Conservation (phyloP, 306 rosid species). For the Quercus bicolor region DNA sequence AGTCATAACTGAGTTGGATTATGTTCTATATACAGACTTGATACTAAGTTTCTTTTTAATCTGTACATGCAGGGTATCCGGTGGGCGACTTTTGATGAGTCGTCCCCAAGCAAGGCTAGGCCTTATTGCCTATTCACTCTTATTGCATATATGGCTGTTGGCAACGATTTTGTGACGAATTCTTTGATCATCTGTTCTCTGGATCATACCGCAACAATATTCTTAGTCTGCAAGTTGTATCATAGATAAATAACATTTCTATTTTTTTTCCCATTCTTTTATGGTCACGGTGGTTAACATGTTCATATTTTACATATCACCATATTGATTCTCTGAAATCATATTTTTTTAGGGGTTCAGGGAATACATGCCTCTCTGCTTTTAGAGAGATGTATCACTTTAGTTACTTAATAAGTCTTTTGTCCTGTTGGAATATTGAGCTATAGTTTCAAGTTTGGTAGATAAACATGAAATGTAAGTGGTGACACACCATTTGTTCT, state of each 20-base stretch:
- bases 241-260: constrained; percentile 23
- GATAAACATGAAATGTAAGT: not conserved
- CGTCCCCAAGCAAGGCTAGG: constrained; percentile 93
- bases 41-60: not conserved
- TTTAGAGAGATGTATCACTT: constrained; percentile 21
- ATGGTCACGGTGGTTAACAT: constrained; percentile 24
- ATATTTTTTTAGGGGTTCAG: constrained; percentile 83
- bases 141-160: constrained; percentile 86
- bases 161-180: constrained; percentile 61
- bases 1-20: too few species aligned
- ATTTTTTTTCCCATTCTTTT: constrained; percentile 10
- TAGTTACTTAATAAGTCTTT: constrained; percentile 14
- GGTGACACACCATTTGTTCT: not conserved
- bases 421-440: constrained; percentile 11
- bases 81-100: constrained; percentile 83
- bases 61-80: constrained; percentile 74
- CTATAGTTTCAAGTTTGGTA: not conserved
- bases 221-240: constrained; percentile 52
- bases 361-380: constrained; percentile 39
- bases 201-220: constrained; percentile 15
- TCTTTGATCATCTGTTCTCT: constrained; percentile 16
- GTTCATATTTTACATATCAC: constrained; percentile 14
- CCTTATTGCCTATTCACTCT: constrained; percentile 62
- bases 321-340: constrained; percentile 55
- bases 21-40: not conserved